Evolutionary conservation across 495 filamentous ascomycete genomes (phyloP).

Genomic region (Penicillium soppii): DNA sequence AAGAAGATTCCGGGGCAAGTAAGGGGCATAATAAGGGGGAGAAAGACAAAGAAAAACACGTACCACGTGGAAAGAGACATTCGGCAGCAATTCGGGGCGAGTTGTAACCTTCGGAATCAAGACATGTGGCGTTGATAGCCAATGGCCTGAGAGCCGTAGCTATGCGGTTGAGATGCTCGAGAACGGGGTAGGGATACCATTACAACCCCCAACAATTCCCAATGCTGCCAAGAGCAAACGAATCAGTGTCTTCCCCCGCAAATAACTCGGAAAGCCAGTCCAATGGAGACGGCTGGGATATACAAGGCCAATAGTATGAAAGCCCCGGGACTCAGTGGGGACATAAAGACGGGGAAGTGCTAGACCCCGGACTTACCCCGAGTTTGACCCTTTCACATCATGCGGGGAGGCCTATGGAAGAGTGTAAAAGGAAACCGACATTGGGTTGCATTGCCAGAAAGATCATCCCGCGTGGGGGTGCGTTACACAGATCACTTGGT

Average conservation of each 20-base stretch:
- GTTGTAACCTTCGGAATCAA: background rate
- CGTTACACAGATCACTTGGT: background rate
- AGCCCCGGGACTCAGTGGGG: slow-evolving; percentile 9
- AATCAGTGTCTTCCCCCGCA: slow-evolving; percentile 3
- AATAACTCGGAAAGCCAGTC: background rate
- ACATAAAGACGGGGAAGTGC: slow-evolving; percentile 10
- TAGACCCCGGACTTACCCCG: slow-evolving; percentile 6
- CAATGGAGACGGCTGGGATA: background rate
- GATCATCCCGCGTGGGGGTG: slow-evolving; percentile 2
- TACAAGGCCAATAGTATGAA: background rate
- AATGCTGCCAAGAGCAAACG: background rate
- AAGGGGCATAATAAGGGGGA: slow-evolving; percentile 12
- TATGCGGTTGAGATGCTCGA: background rate
- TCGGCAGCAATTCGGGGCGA: background rate
- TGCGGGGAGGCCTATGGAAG: too few species aligned
- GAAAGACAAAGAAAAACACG: background rate
- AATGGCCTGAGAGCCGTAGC: background rate
- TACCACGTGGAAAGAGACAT: slow-evolving; percentile 38
- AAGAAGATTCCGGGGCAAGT: slow-evolving; percentile 15
- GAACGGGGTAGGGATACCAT: background rate
- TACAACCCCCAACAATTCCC: background rate
- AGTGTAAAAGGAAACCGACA: too few species aligned
- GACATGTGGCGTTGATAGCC: background rate
- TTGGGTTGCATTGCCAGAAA: too few species aligned
- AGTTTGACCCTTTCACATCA: too few species aligned